A percentile compares a stretch with the other conserved stretches of the same genome.
phyloP scores from a whole-genome alignment of 2,329 filamentous ascomycete genomes.

The Cercospora zeina region DNA sequence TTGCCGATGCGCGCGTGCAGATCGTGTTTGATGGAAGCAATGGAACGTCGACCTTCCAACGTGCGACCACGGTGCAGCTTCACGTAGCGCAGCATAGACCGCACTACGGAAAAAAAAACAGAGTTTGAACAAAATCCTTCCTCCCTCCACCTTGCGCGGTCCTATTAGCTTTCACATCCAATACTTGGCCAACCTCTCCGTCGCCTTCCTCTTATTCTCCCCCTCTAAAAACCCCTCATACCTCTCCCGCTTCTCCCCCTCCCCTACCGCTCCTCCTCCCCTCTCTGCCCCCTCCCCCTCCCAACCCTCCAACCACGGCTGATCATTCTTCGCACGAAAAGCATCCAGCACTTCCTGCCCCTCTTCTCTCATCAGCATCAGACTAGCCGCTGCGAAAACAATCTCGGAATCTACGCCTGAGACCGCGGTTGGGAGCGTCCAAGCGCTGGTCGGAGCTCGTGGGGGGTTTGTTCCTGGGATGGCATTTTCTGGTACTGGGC shows the following conservation, averaged over 20 bases:
- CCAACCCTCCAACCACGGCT: too few species aligned
- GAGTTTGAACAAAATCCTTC: not conserved
- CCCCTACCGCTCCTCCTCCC: too few species aligned
- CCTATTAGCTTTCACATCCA: too few species aligned
- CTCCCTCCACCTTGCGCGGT: too few species aligned
- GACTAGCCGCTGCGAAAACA: not conserved
- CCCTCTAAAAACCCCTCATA: too few species aligned
- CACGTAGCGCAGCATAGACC: not conserved
- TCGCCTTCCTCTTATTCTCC: too few species aligned
- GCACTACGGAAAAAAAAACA: not conserved
- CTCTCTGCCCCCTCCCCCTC: not conserved
- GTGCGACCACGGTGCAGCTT: not conserved
- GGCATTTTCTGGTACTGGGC: not conserved
- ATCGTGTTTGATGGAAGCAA: too few species aligned
- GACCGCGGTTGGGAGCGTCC: not conserved
- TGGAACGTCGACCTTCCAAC: not conserved
- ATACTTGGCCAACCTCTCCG: too few species aligned
- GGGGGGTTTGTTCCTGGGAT: not conserved
- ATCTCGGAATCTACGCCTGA: not conserved
- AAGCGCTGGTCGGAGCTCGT: not conserved
- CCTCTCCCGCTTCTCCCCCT: too few species aligned
- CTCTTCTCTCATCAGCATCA: not conserved
- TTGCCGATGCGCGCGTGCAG: not conserved
- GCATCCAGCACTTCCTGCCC: not conserved
- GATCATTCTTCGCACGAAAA: not conserved